Conservation (phyloP, 768 basidiomycete genomes). For the Agaricus subrufescens region DNA sequence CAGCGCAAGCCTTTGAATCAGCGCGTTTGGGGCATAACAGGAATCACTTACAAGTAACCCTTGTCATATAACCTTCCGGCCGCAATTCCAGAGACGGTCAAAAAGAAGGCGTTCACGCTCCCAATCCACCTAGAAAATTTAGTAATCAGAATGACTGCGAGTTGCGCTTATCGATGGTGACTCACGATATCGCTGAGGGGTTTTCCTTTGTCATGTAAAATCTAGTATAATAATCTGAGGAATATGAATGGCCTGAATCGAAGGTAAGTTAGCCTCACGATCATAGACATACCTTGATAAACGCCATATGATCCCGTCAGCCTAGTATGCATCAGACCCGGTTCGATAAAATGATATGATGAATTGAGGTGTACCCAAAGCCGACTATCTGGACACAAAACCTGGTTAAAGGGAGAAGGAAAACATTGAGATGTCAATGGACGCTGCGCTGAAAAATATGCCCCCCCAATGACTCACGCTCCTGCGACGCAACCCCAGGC, state of each 20-base stretch:
- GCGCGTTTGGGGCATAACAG: neutral
- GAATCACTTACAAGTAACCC: slow-evolving; percentile 22
- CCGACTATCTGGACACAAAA: slow-evolving; percentile 16
- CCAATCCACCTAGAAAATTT: slow-evolving; percentile 23
- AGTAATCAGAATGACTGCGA: neutral
- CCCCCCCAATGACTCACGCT: slow-evolving; percentile 6
- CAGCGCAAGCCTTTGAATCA: neutral
- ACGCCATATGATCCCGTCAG: slow-evolving; percentile 21
- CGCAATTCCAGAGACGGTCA: slow-evolving; percentile 18
- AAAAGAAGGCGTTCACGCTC: slow-evolving; percentile 20
- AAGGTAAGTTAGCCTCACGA: no score
- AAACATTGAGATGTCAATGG: neutral
- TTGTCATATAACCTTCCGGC: slow-evolving; percentile 23
- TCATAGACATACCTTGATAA: slow-evolving; percentile 16
- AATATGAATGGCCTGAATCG: neutral
- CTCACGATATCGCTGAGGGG: slow-evolving; percentile 20
- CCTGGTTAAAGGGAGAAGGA: neutral
- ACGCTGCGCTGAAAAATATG: no score
- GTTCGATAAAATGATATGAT: neutral
- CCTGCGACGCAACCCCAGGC: slow-evolving; percentile 13
- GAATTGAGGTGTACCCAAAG: slow-evolving; percentile 19
- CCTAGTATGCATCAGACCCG: slow-evolving; percentile 5
- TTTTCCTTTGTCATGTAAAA: slow-evolving; percentile 18
- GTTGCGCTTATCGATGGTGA: neutral
- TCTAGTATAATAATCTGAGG: slow-evolving; percentile 21